phyloP scores from a whole-genome alignment of 2,329 filamentous ascomycete genomes.

The Pestalotiopsis sp. region DNA sequence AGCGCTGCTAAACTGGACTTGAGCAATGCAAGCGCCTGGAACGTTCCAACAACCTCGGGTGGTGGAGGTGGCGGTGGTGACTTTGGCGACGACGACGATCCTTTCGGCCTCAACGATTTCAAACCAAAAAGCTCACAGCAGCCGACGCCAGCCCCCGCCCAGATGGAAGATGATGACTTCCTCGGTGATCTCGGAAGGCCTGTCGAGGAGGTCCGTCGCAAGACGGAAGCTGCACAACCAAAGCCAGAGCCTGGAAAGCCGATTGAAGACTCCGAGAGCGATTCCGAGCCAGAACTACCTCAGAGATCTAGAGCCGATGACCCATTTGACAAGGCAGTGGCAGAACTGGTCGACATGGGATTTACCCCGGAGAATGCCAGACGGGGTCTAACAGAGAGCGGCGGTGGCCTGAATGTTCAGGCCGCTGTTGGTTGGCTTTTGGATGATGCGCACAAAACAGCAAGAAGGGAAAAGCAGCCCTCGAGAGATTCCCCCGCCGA shows the following conservation, averaged over 20 bases:
- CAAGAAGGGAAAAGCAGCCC: slow-evolving; percentile 67
- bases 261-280: slow-evolving; percentile 53
- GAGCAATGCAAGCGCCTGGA: slow-evolving; percentile 57
- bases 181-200: slow-evolving; percentile 66
- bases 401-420: slow-evolving; percentile 79
- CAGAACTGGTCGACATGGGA: slow-evolving; percentile 92
- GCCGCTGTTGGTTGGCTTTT: slow-evolving; percentile 86
- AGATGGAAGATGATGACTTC: slow-evolving; percentile 64
- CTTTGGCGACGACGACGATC: slow-evolving; percentile 77
- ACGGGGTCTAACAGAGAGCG: slow-evolving; percentile 77
- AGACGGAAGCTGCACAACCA: slow-evolving; percentile 40
- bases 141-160: slow-evolving; percentile 10
- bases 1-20: slow-evolving; percentile 50
- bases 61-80: slow-evolving; percentile 22
- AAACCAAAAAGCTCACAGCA: slow-evolving; percentile 41
- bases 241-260: slow-evolving; percentile 56
- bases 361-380: slow-evolving; percentile 85
- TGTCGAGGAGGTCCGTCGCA: slow-evolving; percentile 62
- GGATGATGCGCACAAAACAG: slow-evolving; percentile 85
- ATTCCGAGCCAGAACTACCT: slow-evolving; percentile 36
- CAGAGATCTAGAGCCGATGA: slow-evolving; percentile 44
- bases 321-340: slow-evolving; percentile 76
- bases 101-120: slow-evolving; percentile 77
- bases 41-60: slow-evolving; percentile 31
- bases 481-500: slow-evolving; percentile 49